Base-by-base conservation (phyloP, 1,284 basidiomycete genomes). In the Pholiota adiposa region DNA sequence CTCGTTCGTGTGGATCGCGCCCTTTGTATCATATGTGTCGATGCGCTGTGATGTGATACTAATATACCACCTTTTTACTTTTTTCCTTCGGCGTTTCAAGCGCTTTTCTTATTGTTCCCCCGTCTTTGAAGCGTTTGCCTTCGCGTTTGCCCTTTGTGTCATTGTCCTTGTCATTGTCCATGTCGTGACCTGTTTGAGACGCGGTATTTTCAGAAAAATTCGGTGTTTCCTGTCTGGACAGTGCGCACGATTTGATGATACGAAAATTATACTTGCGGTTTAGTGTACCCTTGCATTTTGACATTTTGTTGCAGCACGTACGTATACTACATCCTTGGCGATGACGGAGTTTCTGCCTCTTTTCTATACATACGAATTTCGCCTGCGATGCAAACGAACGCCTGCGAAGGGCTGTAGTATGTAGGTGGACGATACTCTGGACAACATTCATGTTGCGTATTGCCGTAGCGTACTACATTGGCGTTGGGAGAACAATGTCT, bases 151-250 rank as follows among this genome's bases (percentile, higher is more conserved):
- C 23, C 51, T 36, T n/a, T n/a, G 23, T 27, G 23, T 49, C 8
- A 25, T n/a, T n/a, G 25, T 27, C 27, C 48, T 16, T 18, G 23
- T 46, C 23, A 50, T 18, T 19, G 36, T 31, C 51, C 27, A 25
- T 27, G 25, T 18, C 25, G 6, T 38, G 36, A 38, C 23, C 19
- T 43, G 40, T 11, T 43, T 43, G 41, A 43, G 44, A 46, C 16
- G 44, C 44, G 12, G 44, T 27, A 29, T 46, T 38, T 38, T 27
- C n/a, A n/a, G n/a, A 46, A 12, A 46, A 46, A 23, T n/a, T 52
- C 51, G 36, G n/a, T 52, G 33, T 29, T 23, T 46, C 14, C 53
- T 54, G 53, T 54, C 53, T 54, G 53, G 53, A 54, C 53, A 46
- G 53, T 46, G 25, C 31, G 19, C 48, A 50, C 48, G 48, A 34